These are phyloP conservation scores for Picea abies DNA, from an alignment of 83 land plant species.

Conservation along the genomic window DNA sequence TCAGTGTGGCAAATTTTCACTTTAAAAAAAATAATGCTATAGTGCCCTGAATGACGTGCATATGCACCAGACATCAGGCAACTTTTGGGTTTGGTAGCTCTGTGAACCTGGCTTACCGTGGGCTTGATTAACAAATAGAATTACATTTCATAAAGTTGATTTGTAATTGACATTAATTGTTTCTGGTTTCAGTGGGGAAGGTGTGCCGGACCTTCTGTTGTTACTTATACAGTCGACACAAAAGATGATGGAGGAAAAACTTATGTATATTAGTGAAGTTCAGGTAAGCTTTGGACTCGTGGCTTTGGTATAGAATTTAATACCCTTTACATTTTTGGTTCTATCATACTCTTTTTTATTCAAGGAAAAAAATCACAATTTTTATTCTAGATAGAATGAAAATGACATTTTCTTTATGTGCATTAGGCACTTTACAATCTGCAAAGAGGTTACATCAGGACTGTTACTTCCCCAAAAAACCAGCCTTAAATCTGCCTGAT, in stretches of 20 bases:
- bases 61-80: background rate
- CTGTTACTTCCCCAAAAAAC: no score
- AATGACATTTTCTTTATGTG: background rate
- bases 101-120: background rate
- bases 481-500: no score
- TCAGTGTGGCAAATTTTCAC: no score
- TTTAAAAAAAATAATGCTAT: no score
- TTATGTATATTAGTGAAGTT: slow-evolving; percentile 82
- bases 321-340: no score
- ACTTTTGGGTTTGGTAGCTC: background rate
- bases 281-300: slow-evolving; percentile 53
- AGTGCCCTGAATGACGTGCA: background rate
- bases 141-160: background rate
- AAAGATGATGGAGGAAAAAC: slow-evolving; percentile 90
- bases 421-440: no score
- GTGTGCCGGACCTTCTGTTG: slow-evolving; percentile 90
- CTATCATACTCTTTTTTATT: background rate
- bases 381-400: background rate
- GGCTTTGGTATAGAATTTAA: background rate
- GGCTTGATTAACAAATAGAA: background rate
- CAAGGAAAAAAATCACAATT: background rate
- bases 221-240: slow-evolving; percentile 90
- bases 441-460: no score
- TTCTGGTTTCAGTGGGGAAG: slow-evolving; percentile 84
- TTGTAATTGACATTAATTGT: slow-evolving; percentile 1